These are phyloP conservation scores for Phragmites australis DNA, from an alignment of 176 grass and related monocot genomes.

Conservation along the genomic window DNA sequence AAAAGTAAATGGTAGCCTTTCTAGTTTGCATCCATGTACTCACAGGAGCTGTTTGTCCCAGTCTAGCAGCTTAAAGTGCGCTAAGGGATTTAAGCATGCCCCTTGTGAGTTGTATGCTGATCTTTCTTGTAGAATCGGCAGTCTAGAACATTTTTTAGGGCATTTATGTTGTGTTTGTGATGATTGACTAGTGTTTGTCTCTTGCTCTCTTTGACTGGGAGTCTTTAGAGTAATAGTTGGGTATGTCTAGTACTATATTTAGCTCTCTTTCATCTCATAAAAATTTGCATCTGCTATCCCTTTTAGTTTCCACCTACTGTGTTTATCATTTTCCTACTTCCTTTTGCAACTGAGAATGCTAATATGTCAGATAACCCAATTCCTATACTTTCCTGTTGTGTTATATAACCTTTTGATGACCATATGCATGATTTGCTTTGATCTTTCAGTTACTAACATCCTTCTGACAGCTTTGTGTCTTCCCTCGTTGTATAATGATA, in stretches of 20 bases:
- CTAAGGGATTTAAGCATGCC: not conserved
- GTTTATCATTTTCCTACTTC: not conserved
- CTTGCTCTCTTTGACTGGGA: too few relatives aligned
- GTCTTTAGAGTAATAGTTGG: too few relatives aligned
- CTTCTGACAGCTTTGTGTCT: not conserved
- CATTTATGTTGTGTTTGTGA: too few relatives aligned
- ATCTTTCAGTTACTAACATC: not conserved
- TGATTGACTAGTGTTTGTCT: too few relatives aligned
- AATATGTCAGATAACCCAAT: not conserved
- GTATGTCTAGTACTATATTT: not conserved
- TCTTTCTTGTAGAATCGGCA: not conserved
- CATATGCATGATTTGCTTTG: not conserved
- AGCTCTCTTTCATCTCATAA: not conserved
- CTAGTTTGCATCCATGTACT: not conserved
- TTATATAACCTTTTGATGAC: not conserved
- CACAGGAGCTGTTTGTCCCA: too few relatives aligned
- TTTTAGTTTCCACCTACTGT: not conserved
- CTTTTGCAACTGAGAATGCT: not conserved
- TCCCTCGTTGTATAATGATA: not conserved
- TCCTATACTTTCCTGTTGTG: not conserved
- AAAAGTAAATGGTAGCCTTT: not conserved
- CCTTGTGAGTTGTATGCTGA: not conserved
- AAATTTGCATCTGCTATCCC: not conserved
- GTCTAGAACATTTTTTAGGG: not conserved
- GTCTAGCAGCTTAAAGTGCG: not conserved